A percentile compares a stretch with the other conserved stretches of the same genome.
Evolutionary conservation across 768 basidiomycete species (phyloP).

Genomic region (Dentipellis sp.): DNA sequence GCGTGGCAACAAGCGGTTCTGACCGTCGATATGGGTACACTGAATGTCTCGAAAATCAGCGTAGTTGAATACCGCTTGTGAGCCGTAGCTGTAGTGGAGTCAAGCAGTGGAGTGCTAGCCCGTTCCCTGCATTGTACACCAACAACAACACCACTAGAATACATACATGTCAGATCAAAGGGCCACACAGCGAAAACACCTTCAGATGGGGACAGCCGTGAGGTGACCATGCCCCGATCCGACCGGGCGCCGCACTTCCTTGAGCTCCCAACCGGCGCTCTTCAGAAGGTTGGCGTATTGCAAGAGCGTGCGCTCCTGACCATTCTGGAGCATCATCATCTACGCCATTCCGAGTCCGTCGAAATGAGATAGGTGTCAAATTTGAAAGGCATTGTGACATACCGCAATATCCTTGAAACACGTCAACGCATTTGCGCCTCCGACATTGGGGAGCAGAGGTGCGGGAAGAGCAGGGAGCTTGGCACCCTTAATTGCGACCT

Average conservation of each 20-base stretch:
- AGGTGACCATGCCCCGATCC: not conserved
- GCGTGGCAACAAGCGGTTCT: too few relatives aligned
- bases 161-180: too few relatives aligned
- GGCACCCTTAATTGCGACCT: not conserved
- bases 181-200: too few relatives aligned
- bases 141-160: too few relatives aligned
- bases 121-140: too few relatives aligned
- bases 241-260: not conserved
- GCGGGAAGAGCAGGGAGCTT: not conserved
- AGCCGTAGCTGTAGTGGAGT: too few relatives aligned
- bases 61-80: too few relatives aligned
- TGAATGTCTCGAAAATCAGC: too few relatives aligned
- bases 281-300: slow-evolving; percentile 23
- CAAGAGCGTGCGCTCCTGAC: slow-evolving; percentile 28
- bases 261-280: slow-evolving; percentile 27
- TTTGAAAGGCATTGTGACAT: not conserved
- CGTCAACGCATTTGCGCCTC: not conserved
- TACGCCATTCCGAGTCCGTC: too few relatives aligned
- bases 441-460: not conserved
- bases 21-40: too few relatives aligned
- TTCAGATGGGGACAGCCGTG: not conserved
- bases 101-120: too few relatives aligned
- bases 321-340: slow-evolving; percentile 33
- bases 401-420: not conserved
- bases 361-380: too few relatives aligned